These are phyloP conservation scores for Stemphylium beticola DNA, from an alignment of 2,329 filamentous ascomycete species.

Conservation along the genomic window DNA sequence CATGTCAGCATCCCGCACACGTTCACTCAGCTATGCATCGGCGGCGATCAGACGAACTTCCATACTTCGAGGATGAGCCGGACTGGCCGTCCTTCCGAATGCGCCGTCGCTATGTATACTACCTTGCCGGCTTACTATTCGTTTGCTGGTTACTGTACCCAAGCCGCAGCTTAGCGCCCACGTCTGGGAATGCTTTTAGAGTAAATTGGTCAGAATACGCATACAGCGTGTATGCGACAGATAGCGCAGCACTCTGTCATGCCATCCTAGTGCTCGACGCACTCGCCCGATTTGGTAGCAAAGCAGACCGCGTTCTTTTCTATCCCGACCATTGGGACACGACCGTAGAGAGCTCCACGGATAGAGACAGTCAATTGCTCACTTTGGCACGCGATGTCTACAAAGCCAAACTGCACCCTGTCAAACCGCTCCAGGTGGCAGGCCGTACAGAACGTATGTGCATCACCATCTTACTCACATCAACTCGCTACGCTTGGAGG, in stretches of 20 bases:
- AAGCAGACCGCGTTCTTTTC: slow-evolving; percentile 55
- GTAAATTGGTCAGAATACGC: slow-evolving; percentile 51
- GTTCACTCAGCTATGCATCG: slow-evolving; percentile 37
- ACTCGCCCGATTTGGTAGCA: slow-evolving; percentile 50
- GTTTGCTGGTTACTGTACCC: slow-evolving; percentile 39
- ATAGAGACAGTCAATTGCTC: slow-evolving; percentile 56
- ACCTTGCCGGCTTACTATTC: slow-evolving; percentile 34
- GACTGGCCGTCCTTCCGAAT: slow-evolving; percentile 23
- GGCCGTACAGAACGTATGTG: slow-evolving; percentile 40
- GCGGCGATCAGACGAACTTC: slow-evolving; percentile 45
- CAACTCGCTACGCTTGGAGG: slow-evolving; percentile 8
- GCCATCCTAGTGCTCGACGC: slow-evolving; percentile 54
- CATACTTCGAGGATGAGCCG: slow-evolving; percentile 32
- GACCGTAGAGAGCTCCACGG: slow-evolving; percentile 30
- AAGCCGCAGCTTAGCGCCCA: slow-evolving; percentile 8
- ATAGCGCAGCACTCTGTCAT: slow-evolving; percentile 52
- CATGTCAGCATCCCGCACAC: slow-evolving; percentile 12
- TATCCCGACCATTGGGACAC: slow-evolving; percentile 52
- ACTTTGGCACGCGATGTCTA: slow-evolving; percentile 57
- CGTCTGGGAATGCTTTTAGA: slow-evolving; percentile 11
- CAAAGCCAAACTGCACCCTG: slow-evolving; percentile 57
- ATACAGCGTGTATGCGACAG: slow-evolving; percentile 53
- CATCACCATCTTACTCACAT: slow-evolving; percentile 10
- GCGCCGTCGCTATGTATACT: slow-evolving; percentile 39
- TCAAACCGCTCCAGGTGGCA: slow-evolving; percentile 50